Base-by-base conservation (phyloP, 345 rosid genomes). In the Dipteronia dyeriana region DNA sequence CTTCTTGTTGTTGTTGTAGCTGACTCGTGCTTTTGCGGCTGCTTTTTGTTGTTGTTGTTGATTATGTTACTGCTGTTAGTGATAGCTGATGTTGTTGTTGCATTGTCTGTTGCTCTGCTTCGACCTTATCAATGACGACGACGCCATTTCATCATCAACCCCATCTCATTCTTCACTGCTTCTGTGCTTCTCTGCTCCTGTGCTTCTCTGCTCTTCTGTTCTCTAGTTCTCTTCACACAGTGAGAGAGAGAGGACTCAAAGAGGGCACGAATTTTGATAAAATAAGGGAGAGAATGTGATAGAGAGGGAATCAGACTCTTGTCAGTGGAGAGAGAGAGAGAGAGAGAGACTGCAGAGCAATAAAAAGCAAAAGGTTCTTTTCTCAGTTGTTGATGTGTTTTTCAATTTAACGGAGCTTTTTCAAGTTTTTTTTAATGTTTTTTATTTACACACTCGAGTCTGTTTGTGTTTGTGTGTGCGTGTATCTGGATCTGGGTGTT, bases 331-430 rank as follows among this genome's bases (percentile, higher is more conserved):
- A 72, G 54, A 70, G 39, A 54, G 51, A 51, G 53, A 26, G 68
- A 31, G 34, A 31, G 34, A 31, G 5, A 34, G 38, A 34, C 38
- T 34, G 38, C 38, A 34, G 75, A 20, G 86, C 88, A 87, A 80
- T 88, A 77, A 88, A 88, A 85, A 85, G 91, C 84, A 81, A 90
- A 90, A 86, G 90, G 77, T 80, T 69, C 69, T 68, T 65, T 51
- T 54, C 51, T 66, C 77, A 62, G 70, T 47, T 26, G 38, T 17
- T 9, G 73, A 17, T 71, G 60, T 68, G 22, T 38, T 61, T 63
- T 79, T 72, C 70, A 29, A 68, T 66, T 75, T 26, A 53, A 61
- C 41, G 66, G 69, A 56, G 13, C 14, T 31, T 23, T 73, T 11
- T 43, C 14, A 20, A 29, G 4, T 39, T 51, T 75, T 66, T 59